Conservation (phyloP, 352 stramenopile genomes). For the Globisporangium megalacanthum region DNA sequence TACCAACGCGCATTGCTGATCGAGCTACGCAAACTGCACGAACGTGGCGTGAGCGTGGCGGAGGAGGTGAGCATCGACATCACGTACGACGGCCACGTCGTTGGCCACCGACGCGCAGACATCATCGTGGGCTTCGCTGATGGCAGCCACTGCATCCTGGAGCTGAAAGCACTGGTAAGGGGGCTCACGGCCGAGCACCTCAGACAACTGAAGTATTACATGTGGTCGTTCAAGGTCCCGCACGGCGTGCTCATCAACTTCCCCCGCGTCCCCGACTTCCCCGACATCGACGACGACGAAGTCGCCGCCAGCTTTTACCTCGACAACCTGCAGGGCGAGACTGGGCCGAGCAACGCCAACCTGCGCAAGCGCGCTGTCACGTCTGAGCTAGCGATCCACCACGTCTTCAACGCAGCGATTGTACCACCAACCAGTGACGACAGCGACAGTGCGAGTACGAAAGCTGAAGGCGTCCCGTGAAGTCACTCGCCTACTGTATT, state of each 20-base stretch:
- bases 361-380: neutral
- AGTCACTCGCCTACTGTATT: too few relatives aligned
- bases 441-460: neutral
- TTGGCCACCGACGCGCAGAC: conserved; percentile 27
- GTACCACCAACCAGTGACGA: neutral
- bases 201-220: conserved; percentile 38
- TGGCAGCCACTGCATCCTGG: conserved; percentile 24
- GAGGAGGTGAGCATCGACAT: conserved; percentile 29
- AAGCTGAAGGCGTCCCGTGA: neutral
- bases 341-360: neutral
- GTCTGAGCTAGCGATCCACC: neutral
- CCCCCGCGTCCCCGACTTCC: conserved; percentile 25
- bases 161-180: conserved; percentile 28
- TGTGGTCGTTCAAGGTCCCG: conserved; percentile 25
- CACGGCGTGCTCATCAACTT: conserved; percentile 44
- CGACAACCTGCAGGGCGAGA: neutral
- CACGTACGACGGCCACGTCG: conserved; percentile 21
- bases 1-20: conserved; percentile 27
- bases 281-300: conserved; percentile 11
- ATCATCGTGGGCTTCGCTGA: conserved; percentile 22
- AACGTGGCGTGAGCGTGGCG: conserved; percentile 19
- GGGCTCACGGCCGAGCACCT: conserved; percentile 16
- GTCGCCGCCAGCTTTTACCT: neutral
- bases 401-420: neutral
- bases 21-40: conserved; percentile 16